A percentile compares a stretch with the other conserved stretches of the same genome.
Evolutionary conservation across 352 stramenopile genomes (phyloP).

Genomic region (Phytophthora sojae): DNA sequence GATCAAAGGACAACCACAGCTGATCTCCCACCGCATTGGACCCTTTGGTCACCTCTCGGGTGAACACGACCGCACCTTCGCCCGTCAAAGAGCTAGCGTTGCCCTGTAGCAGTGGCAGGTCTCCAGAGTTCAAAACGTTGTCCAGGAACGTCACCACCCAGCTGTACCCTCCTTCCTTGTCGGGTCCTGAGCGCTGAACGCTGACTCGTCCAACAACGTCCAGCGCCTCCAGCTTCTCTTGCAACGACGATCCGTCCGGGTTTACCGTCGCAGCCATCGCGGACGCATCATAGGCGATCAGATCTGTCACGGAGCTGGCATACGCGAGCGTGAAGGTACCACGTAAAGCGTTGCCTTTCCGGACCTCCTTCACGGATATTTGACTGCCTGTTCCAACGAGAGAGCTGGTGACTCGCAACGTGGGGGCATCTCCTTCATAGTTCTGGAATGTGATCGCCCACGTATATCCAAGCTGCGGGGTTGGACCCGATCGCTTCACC

Average conservation of each 20-base stretch:
- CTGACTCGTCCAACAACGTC: slow-evolving; percentile 54
- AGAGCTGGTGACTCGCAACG: slow-evolving; percentile 63
- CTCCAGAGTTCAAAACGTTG: slow-evolving; percentile 61
- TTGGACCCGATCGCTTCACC: slow-evolving; percentile 54
- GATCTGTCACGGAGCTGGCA: slow-evolving; percentile 35
- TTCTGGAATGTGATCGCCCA: slow-evolving; percentile 85
- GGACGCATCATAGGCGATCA: slow-evolving; percentile 36
- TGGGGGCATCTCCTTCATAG: slow-evolving; percentile 72
- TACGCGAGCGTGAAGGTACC: slow-evolving; percentile 74
- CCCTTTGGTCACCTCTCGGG: slow-evolving; percentile 63
- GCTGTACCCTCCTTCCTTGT: slow-evolving; percentile 62
- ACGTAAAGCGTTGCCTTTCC: slow-evolving; percentile 76
- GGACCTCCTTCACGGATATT: slow-evolving; percentile 66
- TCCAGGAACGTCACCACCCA: slow-evolving; percentile 79
- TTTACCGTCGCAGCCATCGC: slow-evolving; percentile 45
- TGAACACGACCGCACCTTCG: slow-evolving; percentile 51
- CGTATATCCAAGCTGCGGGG: slow-evolving; percentile 68
- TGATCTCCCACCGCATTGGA: slow-evolving; percentile 77
- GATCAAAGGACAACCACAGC: slow-evolving; percentile 80
- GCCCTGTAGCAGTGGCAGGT: slow-evolving; percentile 52
- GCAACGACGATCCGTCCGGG: slow-evolving; percentile 64
- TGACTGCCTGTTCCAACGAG: slow-evolving; percentile 66
- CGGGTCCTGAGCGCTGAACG: slow-evolving; percentile 58
- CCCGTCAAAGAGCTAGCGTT: slow-evolving; percentile 46
- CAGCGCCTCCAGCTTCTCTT: slow-evolving; percentile 79